Conservation (phyloP, 2,329 filamentous ascomycete species). For the Pyrenophora graminea region DNA sequence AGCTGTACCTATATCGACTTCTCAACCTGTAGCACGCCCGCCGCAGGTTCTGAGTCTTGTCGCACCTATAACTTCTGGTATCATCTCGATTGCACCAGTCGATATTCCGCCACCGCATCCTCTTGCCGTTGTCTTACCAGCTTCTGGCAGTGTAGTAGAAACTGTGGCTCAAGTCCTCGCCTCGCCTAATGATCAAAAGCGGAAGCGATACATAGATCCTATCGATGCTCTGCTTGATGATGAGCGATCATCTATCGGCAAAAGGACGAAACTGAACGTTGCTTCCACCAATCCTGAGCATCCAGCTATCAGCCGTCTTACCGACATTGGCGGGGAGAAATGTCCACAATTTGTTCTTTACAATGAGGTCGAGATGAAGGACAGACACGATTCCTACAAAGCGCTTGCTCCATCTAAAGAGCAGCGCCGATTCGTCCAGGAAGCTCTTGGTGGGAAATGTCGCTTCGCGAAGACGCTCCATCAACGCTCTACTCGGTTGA, state of each 20-base stretch:
- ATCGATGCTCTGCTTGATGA: too few species aligned
- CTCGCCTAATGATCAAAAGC: neutral
- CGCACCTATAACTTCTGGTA: neutral
- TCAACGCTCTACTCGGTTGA: neutral
- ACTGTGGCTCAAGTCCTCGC: neutral
- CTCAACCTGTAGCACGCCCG: neutral
- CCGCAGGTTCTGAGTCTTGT: neutral
- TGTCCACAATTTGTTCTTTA: conserved; percentile 6
- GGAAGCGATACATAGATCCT: neutral
- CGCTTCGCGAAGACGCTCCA: conserved; percentile 4
- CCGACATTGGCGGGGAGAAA: conserved; percentile 1
- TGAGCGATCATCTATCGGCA: conserved; percentile 1
- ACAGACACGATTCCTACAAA: neutral
- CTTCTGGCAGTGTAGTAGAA: neutral
- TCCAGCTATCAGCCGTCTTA: neutral
- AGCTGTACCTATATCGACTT: neutral
- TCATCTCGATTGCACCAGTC: neutral
- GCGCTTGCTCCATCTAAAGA: neutral
- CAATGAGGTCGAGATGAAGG: neutral
- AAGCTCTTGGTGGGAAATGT: neutral
- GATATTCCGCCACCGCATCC: neutral
- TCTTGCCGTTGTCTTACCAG: neutral
- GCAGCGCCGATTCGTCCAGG: neutral
- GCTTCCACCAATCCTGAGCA: neutral
- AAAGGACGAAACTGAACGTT: too few species aligned